phyloP scores from a whole-genome alignment of 192 early-diverging fungal genomes.

The Coemansia furcata region DNA sequence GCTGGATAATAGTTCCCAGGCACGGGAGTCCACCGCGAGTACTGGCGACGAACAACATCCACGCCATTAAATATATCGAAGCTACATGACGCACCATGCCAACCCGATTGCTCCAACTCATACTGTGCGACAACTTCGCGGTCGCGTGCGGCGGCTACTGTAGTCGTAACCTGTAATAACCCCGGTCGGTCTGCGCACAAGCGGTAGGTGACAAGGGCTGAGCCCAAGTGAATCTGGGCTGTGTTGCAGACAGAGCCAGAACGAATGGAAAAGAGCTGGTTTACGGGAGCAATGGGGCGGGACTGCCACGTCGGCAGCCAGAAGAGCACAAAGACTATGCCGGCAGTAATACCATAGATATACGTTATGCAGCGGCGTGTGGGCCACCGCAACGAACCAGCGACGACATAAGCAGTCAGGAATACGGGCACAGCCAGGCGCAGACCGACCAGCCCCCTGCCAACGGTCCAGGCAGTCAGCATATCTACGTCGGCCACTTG shows the following conservation, averaged over 20 bases:
- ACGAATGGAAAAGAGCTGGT: background rate
- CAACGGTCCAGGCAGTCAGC: slow-evolving; percentile 33
- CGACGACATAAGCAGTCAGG: slow-evolving; percentile 5
- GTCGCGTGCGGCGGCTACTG: slow-evolving; percentile 11
- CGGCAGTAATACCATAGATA: slow-evolving; percentile 9
- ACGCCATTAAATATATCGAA: slow-evolving; percentile 40
- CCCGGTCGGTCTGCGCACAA: slow-evolving; percentile 28
- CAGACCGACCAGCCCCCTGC: slow-evolving; percentile 5
- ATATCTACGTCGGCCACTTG: slow-evolving; percentile 14
- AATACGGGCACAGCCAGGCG: slow-evolving; percentile 11
- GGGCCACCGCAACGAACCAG: slow-evolving; percentile 17
- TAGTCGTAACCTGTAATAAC: slow-evolving; percentile 13
- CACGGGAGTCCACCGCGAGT: slow-evolving; percentile 31
- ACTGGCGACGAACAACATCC: slow-evolving; percentile 10
- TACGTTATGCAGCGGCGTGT: background rate
- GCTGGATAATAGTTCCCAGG: slow-evolving; percentile 45
- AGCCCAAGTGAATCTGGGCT: slow-evolving; percentile 10
- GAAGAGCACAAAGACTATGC: slow-evolving; percentile 12
- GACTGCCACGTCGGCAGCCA: slow-evolving; percentile 29
- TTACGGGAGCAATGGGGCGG: slow-evolving; percentile 9
- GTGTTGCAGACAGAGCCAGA: slow-evolving; percentile 27
- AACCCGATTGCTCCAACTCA: background rate
- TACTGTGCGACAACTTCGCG: slow-evolving; percentile 42
- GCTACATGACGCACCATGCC: background rate
- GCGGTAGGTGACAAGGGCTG: slow-evolving; percentile 9